Percentiles rank a stretch among this genome's conserved stretches.
These are phyloP conservation scores for Wilhelminamyces savonicus DNA, from an alignment of 805 yeast species.

Conservation along the genomic window DNA sequence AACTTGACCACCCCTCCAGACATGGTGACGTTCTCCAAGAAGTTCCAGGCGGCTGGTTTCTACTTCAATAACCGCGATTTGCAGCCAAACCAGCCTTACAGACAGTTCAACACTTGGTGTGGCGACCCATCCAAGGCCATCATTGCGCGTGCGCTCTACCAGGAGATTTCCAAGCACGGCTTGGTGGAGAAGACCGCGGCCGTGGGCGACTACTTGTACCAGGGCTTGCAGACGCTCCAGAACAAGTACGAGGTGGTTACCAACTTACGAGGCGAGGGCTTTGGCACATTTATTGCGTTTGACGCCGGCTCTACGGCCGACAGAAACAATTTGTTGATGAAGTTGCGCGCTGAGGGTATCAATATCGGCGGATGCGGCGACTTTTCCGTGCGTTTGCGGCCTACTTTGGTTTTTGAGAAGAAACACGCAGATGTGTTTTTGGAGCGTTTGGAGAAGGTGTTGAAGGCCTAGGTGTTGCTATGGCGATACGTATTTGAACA, in stretches of 20 bases:
- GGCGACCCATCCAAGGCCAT: slow-evolving; percentile 69
- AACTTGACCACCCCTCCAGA: slow-evolving; percentile 58
- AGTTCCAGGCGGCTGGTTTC: slow-evolving; percentile 70
- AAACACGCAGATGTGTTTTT: slow-evolving; percentile 56
- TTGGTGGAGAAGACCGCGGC: slow-evolving; percentile 43
- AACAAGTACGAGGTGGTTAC: slow-evolving; percentile 29
- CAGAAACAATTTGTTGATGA: slow-evolving; percentile 42
- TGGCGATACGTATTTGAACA: too few relatives aligned
- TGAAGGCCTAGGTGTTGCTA: slow-evolving; percentile 6
- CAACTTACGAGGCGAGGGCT: slow-evolving; percentile 56
- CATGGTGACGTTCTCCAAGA: slow-evolving; percentile 65
- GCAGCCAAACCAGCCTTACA: slow-evolving; percentile 54
- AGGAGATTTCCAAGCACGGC: slow-evolving; percentile 45
- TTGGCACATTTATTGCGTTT: slow-evolving; percentile 65
- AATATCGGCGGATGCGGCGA: slow-evolving; percentile 69
- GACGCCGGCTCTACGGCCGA: slow-evolving; percentile 38
- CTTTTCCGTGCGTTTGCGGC: slow-evolving; percentile 54
- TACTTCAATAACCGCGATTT: slow-evolving; percentile 54
- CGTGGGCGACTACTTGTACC: slow-evolving; percentile 51
- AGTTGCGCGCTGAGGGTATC: slow-evolving; percentile 47
- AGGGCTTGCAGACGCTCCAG: slow-evolving; percentile 32
- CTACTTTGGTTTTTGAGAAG: slow-evolving; percentile 54
- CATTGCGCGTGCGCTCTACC: slow-evolving; percentile 53
- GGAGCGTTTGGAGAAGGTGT: slow-evolving; percentile 29
- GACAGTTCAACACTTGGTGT: slow-evolving; percentile 77